Conservation (phyloP, 106 monocot genomes). For the Apostasia shenzhenica region DNA sequence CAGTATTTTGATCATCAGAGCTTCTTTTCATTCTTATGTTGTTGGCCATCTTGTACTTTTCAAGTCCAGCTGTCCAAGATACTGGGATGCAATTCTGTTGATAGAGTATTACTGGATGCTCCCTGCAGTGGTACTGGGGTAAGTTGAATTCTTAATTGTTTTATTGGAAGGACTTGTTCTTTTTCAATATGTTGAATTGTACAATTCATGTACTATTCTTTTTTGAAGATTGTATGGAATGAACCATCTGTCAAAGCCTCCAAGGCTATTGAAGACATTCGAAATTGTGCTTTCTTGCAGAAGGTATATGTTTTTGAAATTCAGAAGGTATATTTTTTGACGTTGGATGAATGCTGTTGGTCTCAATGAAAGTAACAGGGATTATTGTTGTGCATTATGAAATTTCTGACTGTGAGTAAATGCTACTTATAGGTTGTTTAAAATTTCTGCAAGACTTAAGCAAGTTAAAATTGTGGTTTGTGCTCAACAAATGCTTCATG, state of each 20-base stretch:
- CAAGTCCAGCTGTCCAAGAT: slow-evolving; percentile 67
- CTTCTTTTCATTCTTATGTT: not conserved
- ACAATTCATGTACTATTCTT: slow-evolving; percentile 7
- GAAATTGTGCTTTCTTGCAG: slow-evolving; percentile 81
- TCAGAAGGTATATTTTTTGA: not conserved
- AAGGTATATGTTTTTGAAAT: slow-evolving; percentile 46
- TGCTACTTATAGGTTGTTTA: no score
- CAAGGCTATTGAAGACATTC: slow-evolving; percentile 76
- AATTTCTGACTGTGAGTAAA: no score
- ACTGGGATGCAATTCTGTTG: slow-evolving; percentile 74
- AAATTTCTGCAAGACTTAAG: no score
- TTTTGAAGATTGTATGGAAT: slow-evolving; percentile 72
- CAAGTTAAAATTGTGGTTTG: no score
- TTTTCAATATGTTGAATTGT: slow-evolving; percentile 3
- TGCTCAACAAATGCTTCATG: no score
- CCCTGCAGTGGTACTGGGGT: slow-evolving; percentile 99
- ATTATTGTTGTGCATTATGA: no score
- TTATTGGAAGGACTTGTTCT: not conserved
- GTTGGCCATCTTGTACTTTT: slow-evolving; percentile 3
- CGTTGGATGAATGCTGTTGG: slow-evolving; percentile 1
- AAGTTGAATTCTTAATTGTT: slow-evolving; percentile 11
- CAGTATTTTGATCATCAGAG: not conserved
- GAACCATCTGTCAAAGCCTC: slow-evolving; percentile 71
- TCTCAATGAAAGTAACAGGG: no score
- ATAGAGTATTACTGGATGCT: slow-evolving; percentile 97